These are phyloP conservation scores for Strobilomyces echinocephalus DNA, from an alignment of 768 basidiomycete species.

Conservation along the genomic window DNA sequence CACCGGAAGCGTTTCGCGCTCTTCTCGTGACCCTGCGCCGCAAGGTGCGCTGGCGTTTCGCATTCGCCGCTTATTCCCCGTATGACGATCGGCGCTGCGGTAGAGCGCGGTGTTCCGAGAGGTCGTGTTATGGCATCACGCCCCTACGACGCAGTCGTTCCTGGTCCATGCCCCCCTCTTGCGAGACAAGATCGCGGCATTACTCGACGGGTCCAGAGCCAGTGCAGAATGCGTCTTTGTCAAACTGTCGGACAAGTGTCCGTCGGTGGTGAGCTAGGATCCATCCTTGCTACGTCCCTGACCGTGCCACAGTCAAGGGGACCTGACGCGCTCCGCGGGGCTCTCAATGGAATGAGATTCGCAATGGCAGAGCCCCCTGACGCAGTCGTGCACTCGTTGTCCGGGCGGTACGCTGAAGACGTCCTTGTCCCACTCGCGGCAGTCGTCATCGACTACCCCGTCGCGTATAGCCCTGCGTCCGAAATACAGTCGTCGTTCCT, in stretches of 20 bases:
- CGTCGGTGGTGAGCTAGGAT: slow-evolving; percentile 21
- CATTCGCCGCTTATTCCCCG: background rate
- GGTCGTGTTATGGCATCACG: slow-evolving; percentile 45
- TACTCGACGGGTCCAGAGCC: background rate
- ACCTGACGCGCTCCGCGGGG: slow-evolving; percentile 10
- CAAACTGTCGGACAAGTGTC: slow-evolving; percentile 3
- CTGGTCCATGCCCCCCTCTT: slow-evolving; percentile 41
- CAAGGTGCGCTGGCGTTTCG: slow-evolving; percentile 29
- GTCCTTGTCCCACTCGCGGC: slow-evolving; percentile 51
- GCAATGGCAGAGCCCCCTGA: slow-evolving; percentile 7
- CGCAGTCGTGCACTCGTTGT: slow-evolving; percentile 27
- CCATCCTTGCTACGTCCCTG: background rate
- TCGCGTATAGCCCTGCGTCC: slow-evolving; percentile 49
- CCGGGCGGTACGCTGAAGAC: slow-evolving; percentile 22
- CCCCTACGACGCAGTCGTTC: slow-evolving; percentile 48
- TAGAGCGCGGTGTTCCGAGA: slow-evolving; percentile 33
- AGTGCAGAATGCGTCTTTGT: slow-evolving; percentile 16
- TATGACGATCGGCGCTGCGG: background rate
- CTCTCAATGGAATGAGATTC: slow-evolving; percentile 6
- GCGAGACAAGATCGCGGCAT: slow-evolving; percentile 1
- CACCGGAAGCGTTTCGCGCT: slow-evolving; percentile 31
- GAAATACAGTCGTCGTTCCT: slow-evolving; percentile 37
- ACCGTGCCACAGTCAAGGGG: slow-evolving; percentile 11
- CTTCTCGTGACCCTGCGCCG: slow-evolving; percentile 38
- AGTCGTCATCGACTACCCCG: slow-evolving; percentile 56